phyloP scores from a whole-genome alignment of 2,329 filamentous ascomycete species.

The Pyricularia sp. region DNA sequence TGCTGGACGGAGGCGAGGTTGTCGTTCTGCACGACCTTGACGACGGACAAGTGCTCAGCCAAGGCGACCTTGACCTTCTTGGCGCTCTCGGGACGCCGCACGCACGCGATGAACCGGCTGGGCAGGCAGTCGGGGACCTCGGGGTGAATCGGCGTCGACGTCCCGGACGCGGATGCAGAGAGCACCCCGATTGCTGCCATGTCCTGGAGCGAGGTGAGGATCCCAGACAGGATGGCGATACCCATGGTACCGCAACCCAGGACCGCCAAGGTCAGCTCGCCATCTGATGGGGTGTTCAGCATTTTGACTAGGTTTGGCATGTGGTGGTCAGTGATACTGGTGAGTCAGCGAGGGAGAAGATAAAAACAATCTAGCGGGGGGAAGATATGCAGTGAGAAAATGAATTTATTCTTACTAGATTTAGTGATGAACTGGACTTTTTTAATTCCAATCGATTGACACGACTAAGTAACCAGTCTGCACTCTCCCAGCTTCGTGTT shows the following conservation, averaged over 20 bases:
- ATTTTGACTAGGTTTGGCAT: neutral
- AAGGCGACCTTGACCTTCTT: conserved; percentile 60
- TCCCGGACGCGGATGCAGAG: conserved; percentile 21
- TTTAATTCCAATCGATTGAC: neutral
- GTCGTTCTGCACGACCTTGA: conserved; percentile 61
- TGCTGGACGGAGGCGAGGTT: conserved; percentile 59
- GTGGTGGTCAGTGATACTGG: neutral
- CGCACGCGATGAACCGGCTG: conserved; percentile 71
- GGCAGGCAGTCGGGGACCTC: conserved; percentile 52
- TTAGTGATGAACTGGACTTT: neutral
- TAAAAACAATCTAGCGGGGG: neutral
- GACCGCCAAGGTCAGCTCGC: conserved; percentile 60
- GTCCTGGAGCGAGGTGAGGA: conserved; percentile 59
- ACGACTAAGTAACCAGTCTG: neutral
- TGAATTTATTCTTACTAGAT: neutral
- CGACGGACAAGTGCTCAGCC: conserved; percentile 47
- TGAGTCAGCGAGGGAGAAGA: neutral
- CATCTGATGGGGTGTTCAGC: neutral
- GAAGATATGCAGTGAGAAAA: neutral
- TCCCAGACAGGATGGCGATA: conserved; percentile 72
- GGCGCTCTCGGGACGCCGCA: conserved; percentile 60
- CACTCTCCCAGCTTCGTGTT: neutral
- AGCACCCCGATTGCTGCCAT: conserved; percentile 35
- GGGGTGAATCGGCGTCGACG: conserved; percentile 26
- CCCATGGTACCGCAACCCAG: conserved; percentile 83